Evolutionary conservation across 2,329 filamentous ascomycete species (phyloP).

Genomic region (Tolypocladium tropicale): DNA sequence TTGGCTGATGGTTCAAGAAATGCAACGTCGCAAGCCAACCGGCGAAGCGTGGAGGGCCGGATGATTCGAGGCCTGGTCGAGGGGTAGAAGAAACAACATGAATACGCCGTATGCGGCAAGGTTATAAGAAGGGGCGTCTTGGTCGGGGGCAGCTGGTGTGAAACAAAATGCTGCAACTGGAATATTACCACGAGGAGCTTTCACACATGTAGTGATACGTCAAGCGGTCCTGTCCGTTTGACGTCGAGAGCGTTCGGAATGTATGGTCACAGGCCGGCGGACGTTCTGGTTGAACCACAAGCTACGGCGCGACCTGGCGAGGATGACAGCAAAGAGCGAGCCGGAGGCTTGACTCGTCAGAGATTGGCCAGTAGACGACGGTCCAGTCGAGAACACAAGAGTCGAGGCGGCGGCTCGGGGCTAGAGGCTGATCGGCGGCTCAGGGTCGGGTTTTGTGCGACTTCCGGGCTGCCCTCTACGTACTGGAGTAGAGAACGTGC

Average conservation of each 20-base stretch:
- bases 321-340: constrained; percentile 1
- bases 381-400: constrained; percentile 18
- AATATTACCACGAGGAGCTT: constrained; percentile 36
- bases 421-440: constrained; percentile 27
- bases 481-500: constrained; percentile 28
- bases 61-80: neutral
- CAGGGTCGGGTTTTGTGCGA: constrained; percentile 39
- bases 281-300: constrained; percentile 29
- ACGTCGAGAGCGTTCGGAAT: constrained; percentile 26
- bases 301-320: constrained; percentile 19
- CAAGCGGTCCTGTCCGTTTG: constrained; percentile 37
- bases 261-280: constrained; percentile 18
- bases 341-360: constrained; percentile 1
- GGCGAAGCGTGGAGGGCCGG: neutral
- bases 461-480: constrained; percentile 26
- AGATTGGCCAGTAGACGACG: constrained; percentile 10
- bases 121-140: constrained; percentile 2
- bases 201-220: constrained; percentile 36
- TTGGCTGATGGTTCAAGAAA: neutral
- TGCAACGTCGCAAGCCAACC: neutral
- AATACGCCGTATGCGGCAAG: neutral
- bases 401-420: constrained; percentile 14
- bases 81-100: neutral
- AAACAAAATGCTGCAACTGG: constrained; percentile 43
- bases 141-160: constrained; percentile 28